Evolutionary conservation across 2,329 filamentous ascomycete species (phyloP).

Genomic region (Lachnellula occidentalis): DNA sequence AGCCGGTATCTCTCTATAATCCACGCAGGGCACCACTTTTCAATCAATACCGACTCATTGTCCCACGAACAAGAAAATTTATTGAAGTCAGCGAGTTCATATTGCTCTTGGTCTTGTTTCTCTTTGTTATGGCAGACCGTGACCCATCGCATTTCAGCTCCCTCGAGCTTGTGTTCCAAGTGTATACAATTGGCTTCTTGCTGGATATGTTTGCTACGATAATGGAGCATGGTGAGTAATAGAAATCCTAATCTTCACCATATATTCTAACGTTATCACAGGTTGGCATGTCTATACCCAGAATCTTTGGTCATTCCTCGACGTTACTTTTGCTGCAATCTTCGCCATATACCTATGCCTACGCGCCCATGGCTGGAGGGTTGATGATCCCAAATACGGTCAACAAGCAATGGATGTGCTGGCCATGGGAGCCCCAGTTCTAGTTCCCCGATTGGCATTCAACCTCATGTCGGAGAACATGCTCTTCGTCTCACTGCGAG

Average conservation of each 20-base stretch:
- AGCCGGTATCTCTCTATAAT: slow-evolving; percentile 75
- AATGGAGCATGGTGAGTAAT: slow-evolving; percentile 33
- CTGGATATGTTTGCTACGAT: slow-evolving; percentile 23
- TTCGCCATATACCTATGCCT: slow-evolving; percentile 64
- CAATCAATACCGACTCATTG: slow-evolving; percentile 80
- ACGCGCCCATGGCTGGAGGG: slow-evolving; percentile 58
- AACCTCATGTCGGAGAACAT: slow-evolving; percentile 80
- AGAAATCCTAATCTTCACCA: slow-evolving; percentile 32
- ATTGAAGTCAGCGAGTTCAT: slow-evolving; percentile 72
- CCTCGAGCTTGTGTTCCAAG: slow-evolving; percentile 60
- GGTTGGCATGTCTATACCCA: slow-evolving; percentile 77
- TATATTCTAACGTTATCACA: slow-evolving; percentile 37
- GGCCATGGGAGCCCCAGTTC: slow-evolving; percentile 71
- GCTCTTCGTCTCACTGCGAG: slow-evolving; percentile 72
- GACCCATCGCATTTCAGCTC: slow-evolving; percentile 50
- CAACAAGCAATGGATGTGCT: slow-evolving; percentile 72
- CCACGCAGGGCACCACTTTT: slow-evolving; percentile 68
- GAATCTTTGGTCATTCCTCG: slow-evolving; percentile 83
- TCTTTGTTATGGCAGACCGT: slow-evolving; percentile 66
- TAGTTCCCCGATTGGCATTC: slow-evolving; percentile 75
- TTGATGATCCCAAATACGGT: slow-evolving; percentile 41
- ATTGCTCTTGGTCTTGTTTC: slow-evolving; percentile 62
- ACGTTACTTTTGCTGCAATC: slow-evolving; percentile 70
- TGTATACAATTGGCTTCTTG: slow-evolving; percentile 71
- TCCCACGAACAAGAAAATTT: slow-evolving; percentile 70